phyloP scores from a whole-genome alignment of 495 filamentous ascomycete genomes.

The Astrocystis sublimbata region DNA sequence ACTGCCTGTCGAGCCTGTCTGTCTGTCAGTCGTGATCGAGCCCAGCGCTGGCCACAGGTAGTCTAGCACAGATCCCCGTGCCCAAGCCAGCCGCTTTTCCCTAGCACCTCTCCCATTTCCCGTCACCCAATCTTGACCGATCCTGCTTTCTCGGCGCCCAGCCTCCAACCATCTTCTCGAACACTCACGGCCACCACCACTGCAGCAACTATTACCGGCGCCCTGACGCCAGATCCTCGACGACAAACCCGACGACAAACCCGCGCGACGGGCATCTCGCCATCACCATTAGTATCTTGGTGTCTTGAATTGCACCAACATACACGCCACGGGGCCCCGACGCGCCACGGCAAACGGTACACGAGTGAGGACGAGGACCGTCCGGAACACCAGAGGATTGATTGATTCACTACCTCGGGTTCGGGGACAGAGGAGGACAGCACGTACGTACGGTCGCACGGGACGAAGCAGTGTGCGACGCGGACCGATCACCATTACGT shows the following conservation, averaged over 20 bases:
- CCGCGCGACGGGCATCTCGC: background rate
- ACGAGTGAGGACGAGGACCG: background rate
- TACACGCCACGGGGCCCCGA: no score
- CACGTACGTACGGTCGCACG: background rate
- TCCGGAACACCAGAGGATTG: background rate
- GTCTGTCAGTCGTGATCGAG: no score
- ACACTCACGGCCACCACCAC: slow-evolving; percentile 18
- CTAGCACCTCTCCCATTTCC: slow-evolving; percentile 31
- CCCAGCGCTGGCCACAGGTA: slow-evolving; percentile 1
- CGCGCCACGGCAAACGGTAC: background rate
- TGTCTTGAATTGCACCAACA: no score
- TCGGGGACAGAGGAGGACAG: slow-evolving; percentile 1
- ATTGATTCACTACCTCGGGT: background rate
- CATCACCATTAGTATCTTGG: no score
- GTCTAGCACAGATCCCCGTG: slow-evolving; percentile 10
- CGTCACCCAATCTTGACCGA: slow-evolving; percentile 20
- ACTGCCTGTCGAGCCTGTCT: no score
- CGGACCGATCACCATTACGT: slow-evolving; percentile 17
- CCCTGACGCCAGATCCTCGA: background rate
- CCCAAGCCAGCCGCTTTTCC: slow-evolving; percentile 23
- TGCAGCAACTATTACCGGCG: background rate
- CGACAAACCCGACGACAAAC: background rate
- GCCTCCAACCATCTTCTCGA: slow-evolving; percentile 26
- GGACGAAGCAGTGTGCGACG: background rate
- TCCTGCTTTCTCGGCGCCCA: slow-evolving; percentile 33